Evolutionary conservation across 768 basidiomycete genomes (phyloP).

Genomic region (Podaxis carcinomalis): DNA sequence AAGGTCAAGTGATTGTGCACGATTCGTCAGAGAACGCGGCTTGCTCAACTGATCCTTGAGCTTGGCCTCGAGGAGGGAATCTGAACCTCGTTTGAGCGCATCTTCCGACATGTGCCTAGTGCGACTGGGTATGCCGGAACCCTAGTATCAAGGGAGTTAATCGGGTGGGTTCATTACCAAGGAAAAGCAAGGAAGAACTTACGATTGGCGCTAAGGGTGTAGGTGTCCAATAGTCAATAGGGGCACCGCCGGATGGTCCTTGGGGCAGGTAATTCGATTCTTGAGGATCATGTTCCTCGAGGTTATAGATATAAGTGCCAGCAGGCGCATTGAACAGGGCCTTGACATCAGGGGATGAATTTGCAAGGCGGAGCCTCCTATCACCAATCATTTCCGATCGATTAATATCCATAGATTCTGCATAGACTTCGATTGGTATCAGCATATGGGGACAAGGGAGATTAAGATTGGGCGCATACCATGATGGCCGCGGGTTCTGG

Average conservation of each 20-base stretch:
- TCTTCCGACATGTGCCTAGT: constrained; percentile 65
- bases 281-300: constrained; percentile 62
- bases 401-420: constrained; percentile 78
- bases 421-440: constrained; percentile 4
- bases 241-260: constrained; percentile 31
- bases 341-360: constrained; percentile 92
- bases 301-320: constrained; percentile 62
- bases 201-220: constrained; percentile 61
- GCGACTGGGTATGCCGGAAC: constrained; percentile 64
- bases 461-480: constrained; percentile 27
- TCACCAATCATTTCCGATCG: constrained; percentile 69
- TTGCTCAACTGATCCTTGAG: constrained; percentile 73
- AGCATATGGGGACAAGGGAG: neutral
- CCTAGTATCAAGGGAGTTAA: constrained; percentile 30
- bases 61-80: constrained; percentile 81
- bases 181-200: constrained; percentile 21
- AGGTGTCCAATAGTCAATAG: constrained; percentile 73
- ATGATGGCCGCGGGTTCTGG: constrained; percentile 57
- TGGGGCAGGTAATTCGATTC: constrained; percentile 49
- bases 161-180: neutral
- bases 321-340: constrained; percentile 87
- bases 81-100: constrained; percentile 75
- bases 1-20: constrained; percentile 87
- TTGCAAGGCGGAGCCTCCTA: constrained; percentile 75
- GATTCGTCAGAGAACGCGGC: constrained; percentile 78